Conservation (phyloP, 2,329 filamentous ascomycete species). For the Aspergillus brasiliensis region DNA sequence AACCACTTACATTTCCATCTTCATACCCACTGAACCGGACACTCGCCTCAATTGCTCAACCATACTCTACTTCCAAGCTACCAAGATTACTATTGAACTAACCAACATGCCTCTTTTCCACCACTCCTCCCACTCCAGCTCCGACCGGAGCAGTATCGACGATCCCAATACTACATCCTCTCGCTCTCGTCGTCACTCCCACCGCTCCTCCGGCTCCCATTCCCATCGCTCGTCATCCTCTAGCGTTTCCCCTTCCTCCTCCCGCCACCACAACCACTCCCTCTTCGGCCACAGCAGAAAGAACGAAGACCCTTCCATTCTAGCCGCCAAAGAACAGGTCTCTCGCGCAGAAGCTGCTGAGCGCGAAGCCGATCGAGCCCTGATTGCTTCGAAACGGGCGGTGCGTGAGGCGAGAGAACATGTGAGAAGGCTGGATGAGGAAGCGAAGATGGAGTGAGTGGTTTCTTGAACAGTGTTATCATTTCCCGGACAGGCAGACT, state of each 20-base stretch:
- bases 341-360: slow-evolving; percentile 65
- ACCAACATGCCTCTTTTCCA: slow-evolving; percentile 28
- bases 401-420: slow-evolving; percentile 66
- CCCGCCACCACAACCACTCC: neutral
- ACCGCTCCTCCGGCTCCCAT: slow-evolving; percentile 40
- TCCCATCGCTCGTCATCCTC: slow-evolving; percentile 38
- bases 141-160: slow-evolving; percentile 23
- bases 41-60: neutral
- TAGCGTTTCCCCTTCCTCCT: slow-evolving; percentile 25
- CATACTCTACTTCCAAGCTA: neutral
- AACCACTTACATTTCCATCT: neutral
- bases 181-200: slow-evolving; percentile 27
- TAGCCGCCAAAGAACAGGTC: slow-evolving; percentile 63
- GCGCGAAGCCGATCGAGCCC: slow-evolving; percentile 64
- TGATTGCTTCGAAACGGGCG: slow-evolving; percentile 59
- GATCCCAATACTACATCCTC: slow-evolving; percentile 18
- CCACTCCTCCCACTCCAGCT: slow-evolving; percentile 26
- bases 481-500: neutral
- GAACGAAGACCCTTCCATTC: slow-evolving; percentile 64
- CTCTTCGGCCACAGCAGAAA: slow-evolving; percentile 43
- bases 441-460: slow-evolving; percentile 62
- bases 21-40: neutral
- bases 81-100: too few relatives aligned
- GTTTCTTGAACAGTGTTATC: neutral
- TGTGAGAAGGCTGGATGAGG: slow-evolving; percentile 63